phyloP scores from a whole-genome alignment of 306 rosid species.

The Casuarina glauca region DNA sequence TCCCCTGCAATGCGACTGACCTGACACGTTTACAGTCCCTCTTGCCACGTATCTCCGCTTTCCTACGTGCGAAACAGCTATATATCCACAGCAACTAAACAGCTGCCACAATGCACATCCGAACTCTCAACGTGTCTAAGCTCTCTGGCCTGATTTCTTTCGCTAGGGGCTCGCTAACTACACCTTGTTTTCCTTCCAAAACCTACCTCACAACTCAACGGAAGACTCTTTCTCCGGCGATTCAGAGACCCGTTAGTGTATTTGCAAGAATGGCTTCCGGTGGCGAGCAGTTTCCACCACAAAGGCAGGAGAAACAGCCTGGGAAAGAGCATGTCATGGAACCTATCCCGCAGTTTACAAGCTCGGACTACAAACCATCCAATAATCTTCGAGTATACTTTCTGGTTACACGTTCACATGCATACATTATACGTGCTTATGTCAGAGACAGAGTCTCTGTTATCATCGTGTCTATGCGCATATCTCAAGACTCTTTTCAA shows the following conservation, averaged over 20 bases:
- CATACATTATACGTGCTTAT: background rate
- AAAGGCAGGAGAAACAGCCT: slow-evolving; percentile 64
- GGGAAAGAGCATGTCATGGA: slow-evolving; percentile 78
- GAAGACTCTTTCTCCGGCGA: slow-evolving; percentile 9
- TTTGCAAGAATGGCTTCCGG: slow-evolving; percentile 65
- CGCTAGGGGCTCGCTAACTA: slow-evolving; percentile 16
- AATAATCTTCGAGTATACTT: slow-evolving; percentile 57
- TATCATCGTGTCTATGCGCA: background rate
- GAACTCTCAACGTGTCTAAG: background rate
- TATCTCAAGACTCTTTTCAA: background rate
- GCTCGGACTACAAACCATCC: slow-evolving; percentile 64
- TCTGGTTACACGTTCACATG: background rate
- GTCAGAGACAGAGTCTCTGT: too few species aligned
- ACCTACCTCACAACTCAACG: background rate
- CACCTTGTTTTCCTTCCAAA: slow-evolving; percentile 9
- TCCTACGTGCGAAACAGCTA: slow-evolving; percentile 9
- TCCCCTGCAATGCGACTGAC: background rate
- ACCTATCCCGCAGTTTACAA: slow-evolving; percentile 68
- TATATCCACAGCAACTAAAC: slow-evolving; percentile 5
- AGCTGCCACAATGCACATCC: background rate
- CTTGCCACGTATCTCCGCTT: slow-evolving; percentile 36
- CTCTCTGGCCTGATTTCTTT: slow-evolving; percentile 10
- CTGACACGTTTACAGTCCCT: slow-evolving; percentile 20
- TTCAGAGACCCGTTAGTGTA: slow-evolving; percentile 22
- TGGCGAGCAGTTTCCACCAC: slow-evolving; percentile 51